A percentile compares a stretch with the other conserved stretches of the same genome.
These are phyloP conservation scores for Endogone sp. DNA, from an alignment of 192 early-diverging fungal genomes.

Conservation along the genomic window DNA sequence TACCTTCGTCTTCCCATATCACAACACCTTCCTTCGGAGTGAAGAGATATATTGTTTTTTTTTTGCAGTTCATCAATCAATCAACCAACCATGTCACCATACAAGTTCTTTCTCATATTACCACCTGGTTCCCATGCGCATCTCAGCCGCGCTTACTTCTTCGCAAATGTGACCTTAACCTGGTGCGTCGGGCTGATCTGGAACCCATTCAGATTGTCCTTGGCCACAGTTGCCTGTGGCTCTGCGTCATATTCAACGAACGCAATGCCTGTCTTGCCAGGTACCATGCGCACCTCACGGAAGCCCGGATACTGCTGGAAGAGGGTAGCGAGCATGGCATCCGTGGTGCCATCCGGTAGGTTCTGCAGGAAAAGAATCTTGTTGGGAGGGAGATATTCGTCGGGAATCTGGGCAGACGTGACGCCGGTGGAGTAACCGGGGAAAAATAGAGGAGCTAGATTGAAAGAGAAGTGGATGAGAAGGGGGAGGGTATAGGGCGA, in stretches of 20 bases:
- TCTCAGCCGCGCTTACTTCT: constrained; percentile 62
- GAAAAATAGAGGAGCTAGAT: background rate
- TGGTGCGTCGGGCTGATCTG: constrained; percentile 60
- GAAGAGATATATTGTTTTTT: no score
- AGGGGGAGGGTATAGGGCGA: no score
- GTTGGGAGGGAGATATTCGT: constrained; percentile 85
- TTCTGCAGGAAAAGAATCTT: constrained; percentile 92
- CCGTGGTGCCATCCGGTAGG: constrained; percentile 67
- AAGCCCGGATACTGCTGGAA: constrained; percentile 89
- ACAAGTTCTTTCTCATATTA: background rate
- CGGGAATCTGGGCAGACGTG: constrained; percentile 39
- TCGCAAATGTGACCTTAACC: constrained; percentile 84
- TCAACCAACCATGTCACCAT: background rate
- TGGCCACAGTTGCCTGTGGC: constrained; percentile 72
- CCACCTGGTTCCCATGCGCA: no score
- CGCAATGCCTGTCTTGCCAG: constrained; percentile 87
- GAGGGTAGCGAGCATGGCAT: constrained; percentile 54
- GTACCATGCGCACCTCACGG: constrained; percentile 94
- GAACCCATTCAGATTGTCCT: constrained; percentile 62
- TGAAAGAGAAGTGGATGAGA: background rate
- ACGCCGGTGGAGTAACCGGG: background rate
- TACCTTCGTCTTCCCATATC: background rate
- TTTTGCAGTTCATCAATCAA: background rate
- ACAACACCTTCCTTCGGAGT: background rate
- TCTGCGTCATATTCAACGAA: constrained; percentile 98